A percentile compares a stretch with the other conserved stretches of the same genome.
Conservation (phyloP, 768 basidiomycete genomes). For the Panaeolus papilionaceus region DNA sequence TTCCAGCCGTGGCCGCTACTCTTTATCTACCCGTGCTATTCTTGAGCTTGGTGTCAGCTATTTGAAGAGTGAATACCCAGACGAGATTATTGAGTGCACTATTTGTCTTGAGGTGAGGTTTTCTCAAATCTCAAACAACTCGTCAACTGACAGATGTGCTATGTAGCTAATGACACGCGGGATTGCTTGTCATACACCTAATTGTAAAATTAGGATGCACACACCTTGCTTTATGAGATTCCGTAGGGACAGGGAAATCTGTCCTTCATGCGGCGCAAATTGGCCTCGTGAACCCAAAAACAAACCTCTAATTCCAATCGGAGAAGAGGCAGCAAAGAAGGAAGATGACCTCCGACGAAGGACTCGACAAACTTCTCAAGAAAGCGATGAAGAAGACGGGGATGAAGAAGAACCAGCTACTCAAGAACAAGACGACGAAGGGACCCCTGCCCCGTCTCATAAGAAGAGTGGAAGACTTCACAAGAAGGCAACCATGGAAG, state of each 20-base stretch:
- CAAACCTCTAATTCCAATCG: slow-evolving; percentile 59
- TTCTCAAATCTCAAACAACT: neutral
- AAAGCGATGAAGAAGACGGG: slow-evolving; percentile 50
- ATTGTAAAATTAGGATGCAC: slow-evolving; percentile 73
- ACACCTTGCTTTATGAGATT: slow-evolving; percentile 63
- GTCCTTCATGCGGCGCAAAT: slow-evolving; percentile 60
- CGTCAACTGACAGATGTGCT: neutral
- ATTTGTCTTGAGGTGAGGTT: slow-evolving; percentile 70
- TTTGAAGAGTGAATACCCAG: slow-evolving; percentile 73
- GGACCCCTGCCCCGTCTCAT: slow-evolving; percentile 32
- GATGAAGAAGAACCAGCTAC: slow-evolving; percentile 43
- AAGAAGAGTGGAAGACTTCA: slow-evolving; percentile 20
- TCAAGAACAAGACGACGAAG: slow-evolving; percentile 39
- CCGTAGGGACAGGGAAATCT: slow-evolving; percentile 48
- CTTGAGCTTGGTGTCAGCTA: slow-evolving; percentile 73
- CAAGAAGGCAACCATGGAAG: slow-evolving; percentile 42
- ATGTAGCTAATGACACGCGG: slow-evolving; percentile 73
- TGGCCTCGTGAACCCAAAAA: slow-evolving; percentile 64
- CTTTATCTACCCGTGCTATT: slow-evolving; percentile 75
- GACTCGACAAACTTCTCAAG: slow-evolving; percentile 36
- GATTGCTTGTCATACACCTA: slow-evolving; percentile 60
- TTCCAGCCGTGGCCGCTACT: slow-evolving; percentile 70
- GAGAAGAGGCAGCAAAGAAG: slow-evolving; percentile 70
- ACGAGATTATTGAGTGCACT: slow-evolving; percentile 74
- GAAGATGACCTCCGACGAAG: slow-evolving; percentile 57